phyloP scores from a whole-genome alignment of 2,329 filamentous ascomycete genomes.

The Boeremia exigua region DNA sequence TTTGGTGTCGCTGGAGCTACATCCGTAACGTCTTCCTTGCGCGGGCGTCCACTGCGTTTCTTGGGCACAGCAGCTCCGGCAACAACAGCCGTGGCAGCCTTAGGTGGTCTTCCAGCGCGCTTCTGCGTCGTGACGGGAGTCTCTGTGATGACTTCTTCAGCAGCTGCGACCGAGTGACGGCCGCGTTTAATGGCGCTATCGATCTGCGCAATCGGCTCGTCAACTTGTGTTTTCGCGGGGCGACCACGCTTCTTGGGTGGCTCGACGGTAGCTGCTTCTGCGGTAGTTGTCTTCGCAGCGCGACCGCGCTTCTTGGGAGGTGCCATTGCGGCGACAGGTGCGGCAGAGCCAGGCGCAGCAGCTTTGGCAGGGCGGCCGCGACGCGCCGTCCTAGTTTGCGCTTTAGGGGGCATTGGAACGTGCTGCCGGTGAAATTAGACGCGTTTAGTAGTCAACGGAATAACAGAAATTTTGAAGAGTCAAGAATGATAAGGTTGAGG shows the following conservation, averaged over 20 bases:
- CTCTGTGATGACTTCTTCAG: constrained; percentile 6
- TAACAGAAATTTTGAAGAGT: no score
- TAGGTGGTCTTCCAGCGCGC: constrained; percentile 14
- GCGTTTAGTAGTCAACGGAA: background rate
- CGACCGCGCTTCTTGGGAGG: constrained; percentile 26
- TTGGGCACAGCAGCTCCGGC: constrained; percentile 15
- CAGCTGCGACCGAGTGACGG: constrained; percentile 17
- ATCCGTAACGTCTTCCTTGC: constrained; percentile 11
- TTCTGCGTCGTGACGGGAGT: constrained; percentile 14
- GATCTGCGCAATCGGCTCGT: constrained; percentile 13
- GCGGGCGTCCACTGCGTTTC: constrained; percentile 25
- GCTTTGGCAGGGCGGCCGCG: constrained; percentile 22
- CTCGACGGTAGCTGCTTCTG: constrained; percentile 4
- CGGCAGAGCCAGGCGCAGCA: constrained; percentile 10
- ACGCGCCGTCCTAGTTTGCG: constrained; percentile 11
- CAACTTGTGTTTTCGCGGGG: constrained; percentile 19
- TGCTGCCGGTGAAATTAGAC: background rate
- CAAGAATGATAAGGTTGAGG: no score
- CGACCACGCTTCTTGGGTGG: constrained; percentile 32
- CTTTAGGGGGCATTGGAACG: constrained; percentile 24
- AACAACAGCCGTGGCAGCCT: constrained; percentile 1
- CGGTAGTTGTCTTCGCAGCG: constrained; percentile 15
- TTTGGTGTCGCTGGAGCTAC: constrained; percentile 11
- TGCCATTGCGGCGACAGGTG: constrained; percentile 6
- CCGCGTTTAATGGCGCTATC: constrained; percentile 22